These are phyloP conservation scores for Solanum phureja DNA, from an alignment of 257 asterid genomes.

Conservation along the genomic window DNA sequence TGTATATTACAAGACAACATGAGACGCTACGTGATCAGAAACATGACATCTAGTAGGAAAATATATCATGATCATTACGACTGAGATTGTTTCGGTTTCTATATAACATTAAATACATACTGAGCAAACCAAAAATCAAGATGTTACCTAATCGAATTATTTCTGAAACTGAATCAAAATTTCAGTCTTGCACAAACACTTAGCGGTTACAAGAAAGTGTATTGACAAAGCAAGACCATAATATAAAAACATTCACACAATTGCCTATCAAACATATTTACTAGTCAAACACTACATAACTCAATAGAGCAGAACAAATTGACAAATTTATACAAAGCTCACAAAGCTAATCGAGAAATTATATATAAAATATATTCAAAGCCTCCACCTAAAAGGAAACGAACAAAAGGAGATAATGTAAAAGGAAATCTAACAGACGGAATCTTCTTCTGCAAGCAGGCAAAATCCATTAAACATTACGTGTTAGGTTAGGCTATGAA, in stretches of 20 bases:
- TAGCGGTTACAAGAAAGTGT: neutral
- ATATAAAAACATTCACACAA: neutral
- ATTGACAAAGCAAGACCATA: neutral
- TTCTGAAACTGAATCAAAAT: neutral
- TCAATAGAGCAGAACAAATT: neutral
- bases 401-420: neutral
- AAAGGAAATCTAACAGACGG: neutral
- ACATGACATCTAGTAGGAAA: too few relatives aligned
- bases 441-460: neutral
- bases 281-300: neutral
- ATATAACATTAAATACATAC: neutral
- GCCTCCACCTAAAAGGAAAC: neutral
- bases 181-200: neutral
- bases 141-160: neutral
- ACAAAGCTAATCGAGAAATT: neutral
- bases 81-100: neutral
- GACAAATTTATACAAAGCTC: neutral
- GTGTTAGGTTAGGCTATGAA: neutral
- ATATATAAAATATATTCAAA: neutral
- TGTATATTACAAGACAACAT: neutral
- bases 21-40: neutral
- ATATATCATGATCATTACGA: neutral
- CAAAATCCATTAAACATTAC: neutral
- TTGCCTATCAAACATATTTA: neutral
- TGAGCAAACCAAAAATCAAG: neutral